Percentiles rank a stretch among this genome's conserved stretches.
phyloP scores from a whole-genome alignment of 306 rosid species.

The Dryas octopetala region DNA sequence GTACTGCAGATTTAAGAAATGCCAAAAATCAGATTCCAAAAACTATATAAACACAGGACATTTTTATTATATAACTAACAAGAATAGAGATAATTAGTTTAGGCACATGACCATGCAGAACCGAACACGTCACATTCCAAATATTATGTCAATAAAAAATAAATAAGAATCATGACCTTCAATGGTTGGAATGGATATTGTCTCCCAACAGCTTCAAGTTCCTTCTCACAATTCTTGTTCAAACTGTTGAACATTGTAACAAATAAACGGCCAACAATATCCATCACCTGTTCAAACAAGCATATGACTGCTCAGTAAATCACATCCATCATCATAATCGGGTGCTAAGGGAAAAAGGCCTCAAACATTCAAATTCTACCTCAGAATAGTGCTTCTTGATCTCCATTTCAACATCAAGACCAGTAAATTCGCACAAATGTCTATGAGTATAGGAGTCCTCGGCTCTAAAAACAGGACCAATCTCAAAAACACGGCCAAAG shows the following conservation, averaged over 20 bases:
- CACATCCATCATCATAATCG: constrained; percentile 18
- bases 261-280: constrained; percentile 67
- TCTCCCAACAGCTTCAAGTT: constrained; percentile 68
- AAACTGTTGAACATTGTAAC: constrained; percentile 72
- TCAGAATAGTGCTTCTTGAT: constrained; percentile 73
- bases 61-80: neutral
- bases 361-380: constrained; percentile 43
- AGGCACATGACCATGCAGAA: neutral
- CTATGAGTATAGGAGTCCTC: constrained; percentile 89
- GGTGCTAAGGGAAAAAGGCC: constrained; percentile 8
- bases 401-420: constrained; percentile 96
- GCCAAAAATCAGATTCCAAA: constrained; percentile 29
- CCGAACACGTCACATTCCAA: constrained; percentile 3
- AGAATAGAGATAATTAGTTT: neutral
- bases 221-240: constrained; percentile 61
- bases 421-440: constrained; percentile 90
- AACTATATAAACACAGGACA: neutral
- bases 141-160: neutral
- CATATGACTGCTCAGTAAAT: constrained; percentile 11
- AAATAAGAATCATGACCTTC: constrained; percentile 47
- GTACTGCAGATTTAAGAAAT: constrained; percentile 57
- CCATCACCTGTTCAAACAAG: constrained; percentile 70
- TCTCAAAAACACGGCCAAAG: constrained; percentile 82
- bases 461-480: constrained; percentile 88
- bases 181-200: constrained; percentile 94